Conservation (phyloP, 129 eudicot genomes). For the Flaveria sonorensis region DNA sequence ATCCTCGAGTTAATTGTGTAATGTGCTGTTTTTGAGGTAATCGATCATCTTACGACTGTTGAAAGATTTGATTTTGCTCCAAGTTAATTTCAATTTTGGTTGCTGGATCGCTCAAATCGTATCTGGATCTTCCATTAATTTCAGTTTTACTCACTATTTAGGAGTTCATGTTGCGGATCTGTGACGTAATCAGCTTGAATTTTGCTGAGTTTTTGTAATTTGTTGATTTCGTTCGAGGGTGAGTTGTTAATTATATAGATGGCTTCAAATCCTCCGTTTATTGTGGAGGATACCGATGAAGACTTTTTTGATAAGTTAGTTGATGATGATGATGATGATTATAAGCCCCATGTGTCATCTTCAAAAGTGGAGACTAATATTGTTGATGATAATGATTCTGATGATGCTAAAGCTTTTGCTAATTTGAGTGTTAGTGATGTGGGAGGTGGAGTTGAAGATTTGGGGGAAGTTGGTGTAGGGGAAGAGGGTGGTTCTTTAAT, state of each 20-base stretch:
- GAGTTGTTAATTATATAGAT: conserved; percentile 44
- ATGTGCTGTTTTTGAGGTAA: conserved; percentile 8
- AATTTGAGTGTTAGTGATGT: conserved; percentile 63
- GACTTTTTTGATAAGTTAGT: conserved; percentile 93
- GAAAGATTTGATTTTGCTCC: conserved; percentile 26
- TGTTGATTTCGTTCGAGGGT: conserved; percentile 16
- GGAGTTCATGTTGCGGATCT: conserved; percentile 45
- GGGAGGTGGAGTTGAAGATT: conserved; percentile 23
- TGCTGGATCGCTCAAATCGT: conserved; percentile 43
- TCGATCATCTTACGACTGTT: conserved; percentile 11
- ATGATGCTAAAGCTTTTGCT: conserved; percentile 79
- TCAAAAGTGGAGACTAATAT: conserved; percentile 11
- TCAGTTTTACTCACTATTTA: conserved; percentile 9
- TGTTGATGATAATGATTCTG: conserved; percentile 55
- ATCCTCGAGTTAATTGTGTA: conserved; percentile 21
- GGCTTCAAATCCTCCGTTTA: conserved; percentile 76
- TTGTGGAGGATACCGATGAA: conserved; percentile 96
- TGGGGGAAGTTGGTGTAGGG: conserved; percentile 19
- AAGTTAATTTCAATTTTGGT: not conserved
- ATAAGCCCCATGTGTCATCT: conserved; percentile 31
- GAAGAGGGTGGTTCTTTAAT: conserved; percentile 4
- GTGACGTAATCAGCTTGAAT: conserved; percentile 31
- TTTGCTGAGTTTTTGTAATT: conserved; percentile 20
- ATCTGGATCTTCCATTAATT: conserved; percentile 43
- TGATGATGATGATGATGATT: conserved; percentile 74